Conservation (phyloP, 106 monocot species). For the Phalaenopsis aphrodite region DNA sequence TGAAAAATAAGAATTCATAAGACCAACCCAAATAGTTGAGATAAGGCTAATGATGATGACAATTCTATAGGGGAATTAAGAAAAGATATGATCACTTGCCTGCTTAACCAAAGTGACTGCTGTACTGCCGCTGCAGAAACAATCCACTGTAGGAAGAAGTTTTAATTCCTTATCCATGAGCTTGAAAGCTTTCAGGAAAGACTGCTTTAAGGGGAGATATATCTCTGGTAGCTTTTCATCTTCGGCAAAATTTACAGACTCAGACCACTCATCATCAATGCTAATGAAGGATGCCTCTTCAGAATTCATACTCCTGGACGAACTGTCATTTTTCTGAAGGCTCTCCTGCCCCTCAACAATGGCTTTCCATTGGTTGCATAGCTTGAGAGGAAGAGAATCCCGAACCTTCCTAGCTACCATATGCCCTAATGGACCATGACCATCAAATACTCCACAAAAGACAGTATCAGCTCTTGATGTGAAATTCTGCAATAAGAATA, state of each 20-base stretch:
- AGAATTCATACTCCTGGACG: conserved; percentile 18
- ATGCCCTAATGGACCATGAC: conserved; percentile 74
- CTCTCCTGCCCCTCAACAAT: conserved; percentile 6
- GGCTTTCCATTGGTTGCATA: conserved; percentile 30
- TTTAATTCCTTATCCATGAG: conserved; percentile 81
- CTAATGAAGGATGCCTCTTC: conserved; percentile 32
- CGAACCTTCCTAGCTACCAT: conserved; percentile 70
- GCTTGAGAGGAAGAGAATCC: conserved; percentile 65
- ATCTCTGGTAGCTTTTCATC: conserved; percentile 42
- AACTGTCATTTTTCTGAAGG: conserved; percentile 9
- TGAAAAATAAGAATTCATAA: neutral
- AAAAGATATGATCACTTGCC: conserved; percentile 17
- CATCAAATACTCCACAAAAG: conserved; percentile 83
- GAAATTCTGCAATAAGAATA: conserved; percentile 36
- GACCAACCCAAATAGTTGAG: too few species aligned
- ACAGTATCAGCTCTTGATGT: conserved; percentile 44
- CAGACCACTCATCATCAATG: conserved; percentile 44
- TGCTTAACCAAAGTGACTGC: conserved; percentile 66
- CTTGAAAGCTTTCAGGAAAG: conserved; percentile 60
- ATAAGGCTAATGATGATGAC: neutral
- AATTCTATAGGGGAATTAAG: neutral
- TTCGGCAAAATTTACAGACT: conserved; percentile 21
- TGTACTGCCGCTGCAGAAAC: conserved; percentile 79
- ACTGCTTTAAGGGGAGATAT: conserved; percentile 35
- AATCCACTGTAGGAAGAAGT: conserved; percentile 53